Percentiles rank a stretch among this genome's conserved stretches.
Conservation (phyloP, 2,329 filamentous ascomycete genomes). For the Sclerotinia spermophila region DNA sequence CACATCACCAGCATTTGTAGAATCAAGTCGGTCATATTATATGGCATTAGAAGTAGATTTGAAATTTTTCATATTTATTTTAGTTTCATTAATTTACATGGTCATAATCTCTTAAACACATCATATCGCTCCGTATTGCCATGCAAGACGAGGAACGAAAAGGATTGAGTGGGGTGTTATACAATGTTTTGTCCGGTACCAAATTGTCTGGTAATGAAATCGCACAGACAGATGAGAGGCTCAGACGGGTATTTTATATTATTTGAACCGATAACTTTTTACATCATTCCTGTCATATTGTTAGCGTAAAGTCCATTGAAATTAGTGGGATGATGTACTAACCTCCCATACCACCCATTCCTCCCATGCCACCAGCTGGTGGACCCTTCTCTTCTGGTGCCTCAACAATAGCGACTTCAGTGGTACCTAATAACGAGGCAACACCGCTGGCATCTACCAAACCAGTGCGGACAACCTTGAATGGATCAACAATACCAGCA, state of each 20-base stretch:
- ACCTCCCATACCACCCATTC: slow-evolving; percentile 49
- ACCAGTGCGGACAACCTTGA: slow-evolving; percentile 98
- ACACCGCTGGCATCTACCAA: slow-evolving; percentile 94
- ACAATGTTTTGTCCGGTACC: slow-evolving; percentile 29
- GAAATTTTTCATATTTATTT: slow-evolving; percentile 9
- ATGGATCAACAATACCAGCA: slow-evolving; percentile 94
- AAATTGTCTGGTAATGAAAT: slow-evolving; percentile 12
- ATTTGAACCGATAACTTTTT: slow-evolving; percentile 30
- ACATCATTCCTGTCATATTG: slow-evolving; percentile 36
- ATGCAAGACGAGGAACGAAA: slow-evolving; percentile 33
- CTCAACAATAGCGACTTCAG: slow-evolving; percentile 96
- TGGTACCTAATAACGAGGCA: slow-evolving; percentile 93
- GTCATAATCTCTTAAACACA: slow-evolving; percentile 25
- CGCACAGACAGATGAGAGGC: slow-evolving; percentile 19
- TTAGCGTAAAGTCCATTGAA: slow-evolving; percentile 2
- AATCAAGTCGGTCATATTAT: neutral
- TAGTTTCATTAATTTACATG: slow-evolving; percentile 33
- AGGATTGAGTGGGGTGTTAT: slow-evolving; percentile 36
- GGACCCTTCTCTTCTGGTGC: slow-evolving; percentile 84
- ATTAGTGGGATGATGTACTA: slow-evolving; percentile 21
- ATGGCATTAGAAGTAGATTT: neutral
- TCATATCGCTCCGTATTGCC: slow-evolving; percentile 31
- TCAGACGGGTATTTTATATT: slow-evolving; percentile 31
- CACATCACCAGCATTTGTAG: neutral
- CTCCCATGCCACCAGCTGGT: slow-evolving; percentile 65